Conservation (phyloP, 2,329 filamentous ascomycete species). For the Paecilomyces sp. region DNA sequence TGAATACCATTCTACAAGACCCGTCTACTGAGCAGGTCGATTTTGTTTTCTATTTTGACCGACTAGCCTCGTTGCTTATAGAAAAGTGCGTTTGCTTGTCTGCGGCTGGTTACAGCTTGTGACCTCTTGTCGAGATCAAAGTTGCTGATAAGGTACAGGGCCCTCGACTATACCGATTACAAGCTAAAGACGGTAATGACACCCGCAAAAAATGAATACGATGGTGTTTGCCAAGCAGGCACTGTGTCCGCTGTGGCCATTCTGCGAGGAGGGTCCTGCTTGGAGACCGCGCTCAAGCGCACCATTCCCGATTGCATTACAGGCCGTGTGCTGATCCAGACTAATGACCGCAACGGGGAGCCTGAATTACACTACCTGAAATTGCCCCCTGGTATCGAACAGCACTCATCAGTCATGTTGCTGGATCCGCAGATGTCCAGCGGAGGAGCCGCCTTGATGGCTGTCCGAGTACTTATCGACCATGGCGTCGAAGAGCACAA, state of each 20-base stretch:
- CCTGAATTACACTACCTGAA: conserved; percentile 88
- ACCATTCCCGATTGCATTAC: conserved; percentile 90
- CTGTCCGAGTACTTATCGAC: conserved; percentile 89
- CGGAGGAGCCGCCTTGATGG: conserved; percentile 82
- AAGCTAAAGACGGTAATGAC: conserved; percentile 59
- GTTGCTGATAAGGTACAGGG: conserved; percentile 39
- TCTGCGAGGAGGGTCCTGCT: conserved; percentile 77
- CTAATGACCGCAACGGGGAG: conserved; percentile 74
- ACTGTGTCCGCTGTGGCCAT: conserved; percentile 81
- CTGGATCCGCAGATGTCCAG: conserved; percentile 93
- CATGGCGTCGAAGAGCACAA: conserved; percentile 78
- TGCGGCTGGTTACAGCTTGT: conserved; percentile 2
- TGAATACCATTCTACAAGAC: conserved; percentile 85
- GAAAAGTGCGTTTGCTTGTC: conserved; percentile 47
- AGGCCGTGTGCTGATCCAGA: conserved; percentile 85
- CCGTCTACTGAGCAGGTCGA: conserved; percentile 74
- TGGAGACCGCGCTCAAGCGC: conserved; percentile 80
- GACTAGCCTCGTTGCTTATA: conserved; percentile 74
- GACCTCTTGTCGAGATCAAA: background rate
- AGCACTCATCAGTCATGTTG: conserved; percentile 74
- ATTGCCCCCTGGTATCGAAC: conserved; percentile 64
- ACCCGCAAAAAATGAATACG: conserved; percentile 61
- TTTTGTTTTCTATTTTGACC: conserved; percentile 96
- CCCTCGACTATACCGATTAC: conserved; percentile 71
- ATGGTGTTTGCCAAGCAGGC: conserved; percentile 63